Evolutionary conservation across 805 yeast species (phyloP).

Genomic region (Myxozyma vanderwaltii): DNA sequence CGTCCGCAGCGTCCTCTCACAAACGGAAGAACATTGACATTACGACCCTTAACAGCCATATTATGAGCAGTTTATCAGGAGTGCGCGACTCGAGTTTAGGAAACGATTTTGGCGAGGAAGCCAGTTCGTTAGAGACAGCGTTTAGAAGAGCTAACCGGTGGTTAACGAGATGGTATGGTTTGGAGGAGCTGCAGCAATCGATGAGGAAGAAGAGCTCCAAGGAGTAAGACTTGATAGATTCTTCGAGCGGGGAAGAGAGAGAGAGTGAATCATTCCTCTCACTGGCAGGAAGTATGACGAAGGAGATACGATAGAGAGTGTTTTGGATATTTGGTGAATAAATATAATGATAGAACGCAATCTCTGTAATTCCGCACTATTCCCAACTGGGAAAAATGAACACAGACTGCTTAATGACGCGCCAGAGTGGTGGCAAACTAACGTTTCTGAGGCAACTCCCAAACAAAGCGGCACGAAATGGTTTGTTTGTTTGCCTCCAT

Average conservation of each 20-base stretch:
- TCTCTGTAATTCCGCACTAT: no score
- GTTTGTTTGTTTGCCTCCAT: neutral
- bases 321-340: no score
- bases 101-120: constrained; percentile 40
- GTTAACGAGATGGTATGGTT: constrained; percentile 35
- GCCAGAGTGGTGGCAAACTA: constrained; percentile 4
- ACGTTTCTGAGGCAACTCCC: constrained; percentile 6
- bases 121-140: constrained; percentile 32
- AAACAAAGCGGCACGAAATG: neutral
- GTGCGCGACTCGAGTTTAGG: constrained; percentile 23
- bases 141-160: constrained; percentile 38
- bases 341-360: no score
- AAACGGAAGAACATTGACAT: constrained; percentile 29
- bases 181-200: neutral
- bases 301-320: no score
- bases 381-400: neutral
- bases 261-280: no score
- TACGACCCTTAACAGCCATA: constrained; percentile 22
- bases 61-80: constrained; percentile 20
- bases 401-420: neutral
- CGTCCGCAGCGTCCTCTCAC: constrained; percentile 34
- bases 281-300: no score
- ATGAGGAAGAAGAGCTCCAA: neutral
- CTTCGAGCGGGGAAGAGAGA: neutral
- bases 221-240: neutral